These are phyloP conservation scores for Graphilbum fragrans DNA, from an alignment of 2,329 filamentous ascomycete genomes.

Conservation along the genomic window DNA sequence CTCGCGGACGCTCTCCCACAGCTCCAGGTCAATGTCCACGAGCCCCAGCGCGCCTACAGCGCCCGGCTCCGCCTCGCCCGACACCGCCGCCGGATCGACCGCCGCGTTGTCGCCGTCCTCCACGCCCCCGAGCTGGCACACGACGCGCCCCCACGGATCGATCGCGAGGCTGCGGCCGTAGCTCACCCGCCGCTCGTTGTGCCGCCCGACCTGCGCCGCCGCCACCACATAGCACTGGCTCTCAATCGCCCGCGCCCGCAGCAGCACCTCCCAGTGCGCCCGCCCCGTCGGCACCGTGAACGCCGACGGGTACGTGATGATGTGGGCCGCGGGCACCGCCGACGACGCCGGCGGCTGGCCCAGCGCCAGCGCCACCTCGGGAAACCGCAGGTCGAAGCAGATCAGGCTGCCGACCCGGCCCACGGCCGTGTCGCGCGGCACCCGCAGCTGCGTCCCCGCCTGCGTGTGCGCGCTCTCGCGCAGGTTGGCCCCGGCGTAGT, in stretches of 20 bases:
- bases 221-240: conserved; percentile 80
- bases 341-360: conserved; percentile 26
- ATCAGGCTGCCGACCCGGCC: conserved; percentile 71
- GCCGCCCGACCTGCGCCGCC: conserved; percentile 67
- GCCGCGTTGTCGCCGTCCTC: conserved; percentile 24
- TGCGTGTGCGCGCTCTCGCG: conserved; percentile 24
- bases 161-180: conserved; percentile 82
- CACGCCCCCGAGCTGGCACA: conserved; percentile 49
- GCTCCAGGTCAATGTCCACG: conserved; percentile 38
- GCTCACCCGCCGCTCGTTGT: conserved; percentile 50
- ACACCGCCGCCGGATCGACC: conserved; percentile 15
- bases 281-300: conserved; percentile 79
- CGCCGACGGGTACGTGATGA: conserved; percentile 78
- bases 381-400: conserved; percentile 84
- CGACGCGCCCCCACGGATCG: conserved; percentile 72
- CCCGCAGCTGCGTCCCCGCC: conserved; percentile 20
- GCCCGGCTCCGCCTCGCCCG: conserved; percentile 15
- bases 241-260: conserved; percentile 76
- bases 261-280: conserved; percentile 74
- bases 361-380: conserved; percentile 60
- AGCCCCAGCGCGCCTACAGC: conserved; percentile 38
- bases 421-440: conserved; percentile 61
- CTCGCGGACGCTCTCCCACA: conserved; percentile 33
- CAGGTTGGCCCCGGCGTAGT: conserved; percentile 40
- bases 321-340: conserved; percentile 43